Base-by-base conservation (phyloP, 2,329 filamentous ascomycete species). In the Arthrinium puccinioides region DNA sequence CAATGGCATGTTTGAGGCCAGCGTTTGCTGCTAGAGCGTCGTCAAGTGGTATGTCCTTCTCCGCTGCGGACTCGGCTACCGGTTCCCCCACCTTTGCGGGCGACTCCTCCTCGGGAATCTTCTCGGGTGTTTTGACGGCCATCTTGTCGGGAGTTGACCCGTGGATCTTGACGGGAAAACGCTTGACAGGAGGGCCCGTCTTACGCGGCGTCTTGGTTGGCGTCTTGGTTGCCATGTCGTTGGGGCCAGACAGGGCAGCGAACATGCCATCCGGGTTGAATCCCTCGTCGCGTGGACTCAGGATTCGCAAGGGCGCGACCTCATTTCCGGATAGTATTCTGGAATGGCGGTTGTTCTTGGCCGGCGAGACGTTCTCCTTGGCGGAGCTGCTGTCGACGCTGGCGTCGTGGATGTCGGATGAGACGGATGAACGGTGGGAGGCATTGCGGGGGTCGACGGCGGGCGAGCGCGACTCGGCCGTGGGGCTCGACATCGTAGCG, bases 221-320 rank as follows among this genome's bases (percentile, higher is more conserved):
- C 24, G 19, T n/a, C n/a, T n/a, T n/a, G n/a, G n/a, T n/a, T n/a
- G n/a, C n/a, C n/a, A n/a, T n/a, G n/a, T n/a, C n/a, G n/a, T n/a
- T n/a, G n/a, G n/a, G n/a, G n/a, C n/a, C n/a, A n/a, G n/a, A n/a
- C n/a, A n/a, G n/a, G n/a, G n/a, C n/a, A n/a, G n/a, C n/a, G n/a
- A n/a, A n/a, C n/a, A 25, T 5, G 41, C 38, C 50, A 46, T 36
- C 43, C 40, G 21, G 36, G 45, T 18, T 59, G 24, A 41, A 27
- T 42, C 40, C 38, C 37, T 52, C 45, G 9, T 49, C 47, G 33
- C 45, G 50, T 6, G 53, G 39, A 32, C 46, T 50, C 24, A 79
- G 61, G 33, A 79, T 74, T 59, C 74, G 75, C 24, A 79, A 62
- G 26, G 74, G 74, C 35, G 74, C 75, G 21, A 77, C 66, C 47